Base-by-base conservation (phyloP, 2,329 filamentous ascomycete species). In the Clathrospora elynae region DNA sequence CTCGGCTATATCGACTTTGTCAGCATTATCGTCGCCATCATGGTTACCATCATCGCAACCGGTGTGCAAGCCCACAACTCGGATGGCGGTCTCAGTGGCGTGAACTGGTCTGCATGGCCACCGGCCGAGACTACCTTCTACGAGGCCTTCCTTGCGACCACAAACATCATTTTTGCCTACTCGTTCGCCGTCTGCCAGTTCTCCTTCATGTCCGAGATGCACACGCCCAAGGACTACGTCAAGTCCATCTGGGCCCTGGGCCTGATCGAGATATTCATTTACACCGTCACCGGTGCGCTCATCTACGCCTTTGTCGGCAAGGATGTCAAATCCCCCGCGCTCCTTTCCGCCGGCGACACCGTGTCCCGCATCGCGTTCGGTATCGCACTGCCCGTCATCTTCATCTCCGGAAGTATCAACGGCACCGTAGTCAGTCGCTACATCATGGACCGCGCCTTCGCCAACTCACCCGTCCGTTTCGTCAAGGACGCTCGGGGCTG, bases 341-440 rank as follows among this genome's bases (percentile, higher is more conserved):
- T 90, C 1, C 80, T 84, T 3, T 86, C 84, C 0, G 80, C 85
- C 4, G 76, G 78, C 4, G 59, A 65, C 5, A 66, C 77, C 0
- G 73, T 88, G 32, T 77, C 80, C n/a, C 86, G 87, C 61, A 73
- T 86, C 10, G 86, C 86, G n/a, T 89, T 84, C 70, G 85, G 83
- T 20, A 73, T 88, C 43, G 86, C 86, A 0, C 76, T 85, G 3
- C 85, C 85, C 20, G 87, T 87, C 18, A 88, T 88, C 53, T 77
- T 89, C 48, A 83, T 90, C 42, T 84, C 85, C 0, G 86, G 85
- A 40, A 60, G 86, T 13, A 87, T 90, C 59, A 85, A 87, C 65
- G 83, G 80, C 17, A 83, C 86, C 49, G 81, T 88, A 2, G 83
- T 84, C 6, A 76, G 77, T 35, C 85, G 85, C 58, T 85, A 86